Evolutionary conservation across 805 yeast genomes (phyloP).

Genomic region (Candida sanyiensis): DNA sequence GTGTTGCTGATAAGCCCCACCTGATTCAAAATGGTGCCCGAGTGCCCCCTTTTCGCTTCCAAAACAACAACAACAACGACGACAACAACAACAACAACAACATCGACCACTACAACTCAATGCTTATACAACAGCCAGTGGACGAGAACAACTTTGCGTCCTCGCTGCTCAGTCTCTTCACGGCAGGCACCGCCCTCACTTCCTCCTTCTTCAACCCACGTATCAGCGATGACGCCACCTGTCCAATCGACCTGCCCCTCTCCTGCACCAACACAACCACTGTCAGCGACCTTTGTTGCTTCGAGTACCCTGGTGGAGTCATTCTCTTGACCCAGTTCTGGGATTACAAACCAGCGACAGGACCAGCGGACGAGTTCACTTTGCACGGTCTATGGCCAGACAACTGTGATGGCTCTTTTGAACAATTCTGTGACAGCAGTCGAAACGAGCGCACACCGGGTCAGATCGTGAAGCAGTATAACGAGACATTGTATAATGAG

Average conservation of each 20-base stretch:
- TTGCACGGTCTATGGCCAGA: conserved; percentile 90
- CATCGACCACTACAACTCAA: too few relatives aligned
- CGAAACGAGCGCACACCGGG: conserved; percentile 46
- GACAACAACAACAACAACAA: too few relatives aligned
- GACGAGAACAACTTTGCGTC: neutral
- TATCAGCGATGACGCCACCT: conserved; percentile 21
- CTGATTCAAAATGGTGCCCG: too few relatives aligned
- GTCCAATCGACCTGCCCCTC: conserved; percentile 55
- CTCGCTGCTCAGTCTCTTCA: neutral
- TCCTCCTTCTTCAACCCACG: neutral
- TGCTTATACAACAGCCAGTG: too few relatives aligned
- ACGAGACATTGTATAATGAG: conserved; percentile 46
- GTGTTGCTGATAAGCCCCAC: too few relatives aligned
- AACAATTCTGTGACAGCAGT: conserved; percentile 67
- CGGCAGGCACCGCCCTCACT: neutral
- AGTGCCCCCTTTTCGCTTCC: neutral
- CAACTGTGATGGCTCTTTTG: conserved; percentile 75
- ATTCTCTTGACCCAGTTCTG: conserved; percentile 86
- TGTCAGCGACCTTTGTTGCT: conserved; percentile 67
- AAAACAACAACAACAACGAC: neutral
- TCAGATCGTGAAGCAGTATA: conserved; percentile 40
- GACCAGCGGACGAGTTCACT: conserved; percentile 68
- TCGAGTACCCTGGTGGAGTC: conserved; percentile 81
- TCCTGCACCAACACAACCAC: conserved; percentile 55
- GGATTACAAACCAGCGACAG: conserved; percentile 76